A percentile compares a stretch with the other conserved stretches of the same genome.
Conservation (phyloP, 148 eudicot species). For the Selenicereus undatus region DNA sequence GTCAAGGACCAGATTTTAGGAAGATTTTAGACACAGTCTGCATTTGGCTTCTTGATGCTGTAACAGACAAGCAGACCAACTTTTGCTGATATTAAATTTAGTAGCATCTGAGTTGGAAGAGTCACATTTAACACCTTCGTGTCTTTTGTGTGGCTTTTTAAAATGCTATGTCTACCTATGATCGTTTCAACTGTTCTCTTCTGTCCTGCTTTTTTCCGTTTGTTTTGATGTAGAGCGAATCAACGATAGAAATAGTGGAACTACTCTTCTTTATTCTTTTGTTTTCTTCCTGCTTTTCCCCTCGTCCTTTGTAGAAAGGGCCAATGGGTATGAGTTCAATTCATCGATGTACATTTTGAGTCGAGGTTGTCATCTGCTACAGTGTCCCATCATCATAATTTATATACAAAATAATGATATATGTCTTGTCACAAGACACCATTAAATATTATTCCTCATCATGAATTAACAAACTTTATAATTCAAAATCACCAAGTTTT, state of each 20-base stretch:
- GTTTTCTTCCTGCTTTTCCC: background rate
- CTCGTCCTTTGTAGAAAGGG: background rate
- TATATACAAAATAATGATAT: too few species aligned
- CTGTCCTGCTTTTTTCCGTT: background rate
- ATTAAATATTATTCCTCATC: too few species aligned
- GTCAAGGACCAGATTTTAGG: background rate
- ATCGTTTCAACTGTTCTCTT: background rate
- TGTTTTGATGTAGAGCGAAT: background rate
- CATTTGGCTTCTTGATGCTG: background rate
- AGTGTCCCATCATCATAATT: too few species aligned
- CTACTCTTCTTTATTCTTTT: background rate
- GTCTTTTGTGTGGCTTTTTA: background rate
- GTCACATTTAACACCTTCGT: background rate
- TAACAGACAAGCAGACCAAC: background rate
- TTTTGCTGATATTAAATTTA: background rate
- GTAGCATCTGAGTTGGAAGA: background rate
- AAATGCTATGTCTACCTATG: background rate
- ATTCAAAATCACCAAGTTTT: too few species aligned
- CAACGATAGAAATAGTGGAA: background rate
- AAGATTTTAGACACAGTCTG: background rate
- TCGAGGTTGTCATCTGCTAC: background rate
- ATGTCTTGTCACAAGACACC: too few species aligned
- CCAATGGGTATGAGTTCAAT: background rate
- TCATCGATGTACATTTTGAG: background rate
- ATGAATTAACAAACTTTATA: too few species aligned